Conservation (phyloP, 2,329 filamentous ascomycete species). For the Verticillium albo-atrum region DNA sequence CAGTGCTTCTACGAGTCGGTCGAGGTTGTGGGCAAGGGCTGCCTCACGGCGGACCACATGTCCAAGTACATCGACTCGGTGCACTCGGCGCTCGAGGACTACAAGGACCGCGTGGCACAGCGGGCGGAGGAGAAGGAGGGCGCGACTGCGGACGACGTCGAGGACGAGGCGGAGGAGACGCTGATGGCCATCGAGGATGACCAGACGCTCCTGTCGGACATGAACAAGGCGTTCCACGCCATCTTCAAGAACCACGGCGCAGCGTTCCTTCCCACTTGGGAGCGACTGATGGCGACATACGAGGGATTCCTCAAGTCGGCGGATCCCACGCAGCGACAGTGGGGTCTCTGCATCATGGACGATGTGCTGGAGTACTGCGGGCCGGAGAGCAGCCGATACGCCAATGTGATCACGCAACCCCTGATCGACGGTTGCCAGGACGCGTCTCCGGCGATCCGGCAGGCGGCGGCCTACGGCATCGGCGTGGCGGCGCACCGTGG, state of each 20-base stretch:
- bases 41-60: conserved; percentile 76
- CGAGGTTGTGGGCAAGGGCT: conserved; percentile 85
- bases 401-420: conserved; percentile 79
- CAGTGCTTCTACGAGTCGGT: conserved; percentile 99
- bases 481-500: conserved; percentile 94
- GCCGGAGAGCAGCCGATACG: conserved; percentile 80
- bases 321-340: conserved; percentile 91
- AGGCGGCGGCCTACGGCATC: conserved; percentile 93
- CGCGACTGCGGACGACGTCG: conserved; percentile 75
- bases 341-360: conserved; percentile 98
- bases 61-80: conserved; percentile 81
- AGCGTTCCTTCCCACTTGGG: conserved; percentile 82
- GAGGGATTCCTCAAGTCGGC: conserved; percentile 74
- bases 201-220: conserved; percentile 91
- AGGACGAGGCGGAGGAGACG: conserved; percentile 83
- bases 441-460: conserved; percentile 81
- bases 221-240: conserved; percentile 99
- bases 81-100: conserved; percentile 83
- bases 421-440: conserved; percentile 84
- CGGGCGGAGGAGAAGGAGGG: conserved; percentile 77
- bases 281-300: conserved; percentile 80
- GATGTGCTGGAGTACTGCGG: conserved; percentile 98
- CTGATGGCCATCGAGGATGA: conserved; percentile 94
- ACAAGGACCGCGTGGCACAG: conserved; percentile 78
- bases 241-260: conserved; percentile 96